A percentile compares a stretch with the other conserved stretches of the same genome.
Conservation (phyloP, 2,329 filamentous ascomycete species). For the Aspergillus ustus region DNA sequence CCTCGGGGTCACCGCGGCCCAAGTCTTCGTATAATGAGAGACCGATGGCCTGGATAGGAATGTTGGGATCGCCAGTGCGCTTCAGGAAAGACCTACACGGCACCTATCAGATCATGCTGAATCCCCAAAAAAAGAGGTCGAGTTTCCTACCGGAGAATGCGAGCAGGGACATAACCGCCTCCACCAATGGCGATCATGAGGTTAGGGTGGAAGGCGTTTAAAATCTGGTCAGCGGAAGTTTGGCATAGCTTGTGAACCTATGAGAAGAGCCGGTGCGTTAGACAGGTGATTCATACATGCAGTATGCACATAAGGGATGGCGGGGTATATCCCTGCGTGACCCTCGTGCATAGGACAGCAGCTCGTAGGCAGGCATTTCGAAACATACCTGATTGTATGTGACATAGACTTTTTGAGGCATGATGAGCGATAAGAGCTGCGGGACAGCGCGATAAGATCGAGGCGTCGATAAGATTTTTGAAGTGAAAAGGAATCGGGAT, state of each 20-base stretch:
- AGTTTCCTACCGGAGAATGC: conserved; percentile 74
- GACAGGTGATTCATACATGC: conserved; percentile 15
- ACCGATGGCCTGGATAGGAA: conserved; percentile 98
- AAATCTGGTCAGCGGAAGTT: conserved; percentile 77
- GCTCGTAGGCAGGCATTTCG: background rate
- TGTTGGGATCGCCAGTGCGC: conserved; percentile 83
- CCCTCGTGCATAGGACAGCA: background rate
- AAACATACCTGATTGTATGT: conserved; percentile 84
- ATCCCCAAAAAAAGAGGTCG: background rate
- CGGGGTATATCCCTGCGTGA: background rate
- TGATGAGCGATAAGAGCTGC: conserved; percentile 49
- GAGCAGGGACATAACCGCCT: conserved; percentile 94
- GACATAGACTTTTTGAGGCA: conserved; percentile 85
- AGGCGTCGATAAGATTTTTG: background rate
- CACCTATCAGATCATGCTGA: conserved; percentile 17
- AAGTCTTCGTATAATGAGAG: conserved; percentile 95
- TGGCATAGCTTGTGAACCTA: conserved; percentile 98
- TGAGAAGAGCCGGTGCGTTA: conserved; percentile 20
- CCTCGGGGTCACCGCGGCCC: conserved; percentile 64
- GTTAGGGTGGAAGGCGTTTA: conserved; percentile 85
- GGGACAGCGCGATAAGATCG: conserved; percentile 1
- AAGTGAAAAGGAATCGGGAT: background rate
- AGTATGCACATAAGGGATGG: background rate
- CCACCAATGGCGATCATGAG: conserved; percentile 99
- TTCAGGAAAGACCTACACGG: conserved; percentile 80